Evolutionary conservation across 495 filamentous ascomycete species (phyloP).

Genomic region (Neurospora sp.): DNA sequence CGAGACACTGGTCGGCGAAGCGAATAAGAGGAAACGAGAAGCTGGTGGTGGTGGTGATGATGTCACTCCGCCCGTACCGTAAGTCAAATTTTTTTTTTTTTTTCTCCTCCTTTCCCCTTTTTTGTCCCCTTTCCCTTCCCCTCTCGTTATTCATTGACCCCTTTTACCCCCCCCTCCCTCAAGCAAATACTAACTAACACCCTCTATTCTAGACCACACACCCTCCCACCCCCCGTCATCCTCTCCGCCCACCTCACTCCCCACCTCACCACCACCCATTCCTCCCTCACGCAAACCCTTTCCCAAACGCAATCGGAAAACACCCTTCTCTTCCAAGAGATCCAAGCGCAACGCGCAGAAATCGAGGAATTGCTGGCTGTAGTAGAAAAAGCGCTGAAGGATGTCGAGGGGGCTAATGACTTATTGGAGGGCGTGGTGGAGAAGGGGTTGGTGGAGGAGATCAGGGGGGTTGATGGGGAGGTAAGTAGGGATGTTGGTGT

Average conservation of each 20-base stretch:
- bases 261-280: conserved; percentile 50
- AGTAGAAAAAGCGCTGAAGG: conserved; percentile 56
- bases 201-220: conserved; percentile 48
- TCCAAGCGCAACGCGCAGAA: conserved; percentile 60
- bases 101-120: background rate
- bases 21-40: conserved; percentile 46
- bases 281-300: conserved; percentile 32
- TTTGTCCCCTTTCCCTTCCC: no score
- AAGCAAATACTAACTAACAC: no score
- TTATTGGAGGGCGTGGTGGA: conserved; percentile 35
- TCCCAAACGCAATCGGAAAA: conserved; percentile 54
- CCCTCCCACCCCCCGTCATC: conserved; percentile 55
- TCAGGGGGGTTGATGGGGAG: conserved; percentile 36
- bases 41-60: conserved; percentile 18
- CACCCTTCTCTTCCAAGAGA: conserved; percentile 46
- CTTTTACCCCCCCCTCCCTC: no score
- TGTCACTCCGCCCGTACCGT: conserved; percentile 33
- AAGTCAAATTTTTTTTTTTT: conserved; percentile 19
- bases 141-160: no score
- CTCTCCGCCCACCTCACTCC: conserved; percentile 63
- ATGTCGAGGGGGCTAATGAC: conserved; percentile 56
- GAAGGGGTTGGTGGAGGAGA: conserved; percentile 33
- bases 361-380: conserved; percentile 56
- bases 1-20: conserved; percentile 65
- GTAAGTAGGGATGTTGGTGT: conserved; percentile 15